Base-by-base conservation (phyloP, 768 basidiomycete genomes). In the Lactarius trivialis region DNA sequence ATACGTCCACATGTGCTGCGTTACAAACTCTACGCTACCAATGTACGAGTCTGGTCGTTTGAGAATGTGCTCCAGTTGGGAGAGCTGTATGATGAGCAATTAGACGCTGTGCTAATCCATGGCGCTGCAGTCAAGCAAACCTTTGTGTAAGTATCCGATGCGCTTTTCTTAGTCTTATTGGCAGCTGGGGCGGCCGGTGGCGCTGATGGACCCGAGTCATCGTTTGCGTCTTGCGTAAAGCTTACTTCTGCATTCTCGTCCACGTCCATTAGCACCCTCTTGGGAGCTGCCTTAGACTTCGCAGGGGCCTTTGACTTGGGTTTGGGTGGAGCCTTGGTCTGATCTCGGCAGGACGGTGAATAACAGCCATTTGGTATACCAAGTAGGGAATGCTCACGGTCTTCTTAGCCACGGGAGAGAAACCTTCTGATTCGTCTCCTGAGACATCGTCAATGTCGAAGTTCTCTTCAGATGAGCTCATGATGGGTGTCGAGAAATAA, bases 1-100 rank as follows among this genome's bases (percentile, higher is more conserved):
- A 71, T 86, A 96, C 2, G 93, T 92, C 97, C 97, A 99, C 85
- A 98, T 93, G 30, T 75, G 68, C 71, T 95, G 89, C 0, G 85
- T 89, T 58, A 93, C 80, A 0, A 85, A 86, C 73, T 98, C 96
- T 3, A 98, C 87, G 61, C 93, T 97, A 19, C 97, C 97, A 64
- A 99, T 98, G 75, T 98, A 99, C 0, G 91, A 89, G 73, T 96
- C 93, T 0, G 93, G 93, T 36, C 93, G 88, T 73, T 88, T 85
- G 69, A 98, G 77, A 70, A 93, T 91, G 69, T 98, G 97, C 71
- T 99, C 94, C 33, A 96, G 78, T 85, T 93, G 95, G 1, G 92
- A 85, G 54, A 98, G 83, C 96, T 99, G 67, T 59, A 36, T 21
- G 60, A 61, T 37, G 59, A 57, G 61, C 68, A 39, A 61, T 62